These are phyloP conservation scores for Malus asiatica DNA, from an alignment of 306 rosid species.

Conservation along the genomic window DNA sequence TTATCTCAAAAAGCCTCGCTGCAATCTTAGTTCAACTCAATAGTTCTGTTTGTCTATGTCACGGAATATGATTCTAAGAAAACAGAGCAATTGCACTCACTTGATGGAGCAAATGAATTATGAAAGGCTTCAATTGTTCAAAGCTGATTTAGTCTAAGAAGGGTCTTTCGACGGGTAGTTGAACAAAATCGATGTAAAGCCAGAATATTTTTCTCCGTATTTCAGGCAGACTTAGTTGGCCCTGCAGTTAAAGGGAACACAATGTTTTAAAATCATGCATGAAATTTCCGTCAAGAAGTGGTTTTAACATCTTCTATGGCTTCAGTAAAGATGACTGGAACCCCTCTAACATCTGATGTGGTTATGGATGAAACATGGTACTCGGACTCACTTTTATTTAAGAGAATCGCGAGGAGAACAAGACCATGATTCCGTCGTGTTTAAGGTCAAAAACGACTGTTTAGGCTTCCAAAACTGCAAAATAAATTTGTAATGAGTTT, in stretches of 20 bases:
- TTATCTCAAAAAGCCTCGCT: no score
- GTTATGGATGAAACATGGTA: conserved; percentile 22
- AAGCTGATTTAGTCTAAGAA: conserved; percentile 39
- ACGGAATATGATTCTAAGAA: conserved; percentile 9
- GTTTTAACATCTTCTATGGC: conserved; percentile 25
- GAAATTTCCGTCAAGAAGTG: conserved; percentile 15
- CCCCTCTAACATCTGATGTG: conserved; percentile 15
- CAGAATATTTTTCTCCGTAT: neutral
- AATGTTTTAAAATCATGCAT: conserved; percentile 23
- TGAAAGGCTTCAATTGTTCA: conserved; percentile 32
- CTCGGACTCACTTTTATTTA: conserved; percentile 7
- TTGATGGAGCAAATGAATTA: conserved; percentile 8
- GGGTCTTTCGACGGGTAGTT: conserved; percentile 36
- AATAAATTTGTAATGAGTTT: no score
- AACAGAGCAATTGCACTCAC: conserved; percentile 9
- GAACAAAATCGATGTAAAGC: neutral
- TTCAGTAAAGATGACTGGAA: neutral
- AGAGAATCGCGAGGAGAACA: no score
- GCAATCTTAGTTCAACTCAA: neutral
- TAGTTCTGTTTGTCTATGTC: neutral
- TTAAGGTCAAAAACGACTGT: no score
- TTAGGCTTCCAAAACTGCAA: no score
- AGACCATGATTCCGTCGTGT: no score
- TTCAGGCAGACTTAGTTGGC: conserved; percentile 16
- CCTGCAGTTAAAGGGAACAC: conserved; percentile 26